Conservation (phyloP, 805 yeast species). For the Candida loeiensis region DNA sequence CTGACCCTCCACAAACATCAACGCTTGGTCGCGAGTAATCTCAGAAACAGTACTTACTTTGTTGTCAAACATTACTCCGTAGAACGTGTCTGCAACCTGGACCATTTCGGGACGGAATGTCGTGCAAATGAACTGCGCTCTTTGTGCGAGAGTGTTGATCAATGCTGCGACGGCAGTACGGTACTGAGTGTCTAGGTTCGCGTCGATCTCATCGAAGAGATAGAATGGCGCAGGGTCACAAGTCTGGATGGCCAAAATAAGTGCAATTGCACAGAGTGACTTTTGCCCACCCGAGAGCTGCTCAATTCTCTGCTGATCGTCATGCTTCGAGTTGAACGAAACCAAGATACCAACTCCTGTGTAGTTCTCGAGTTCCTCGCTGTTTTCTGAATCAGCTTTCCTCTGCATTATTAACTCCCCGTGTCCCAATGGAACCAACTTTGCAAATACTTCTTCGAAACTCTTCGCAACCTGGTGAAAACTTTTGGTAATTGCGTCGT, state of each 20-base stretch:
- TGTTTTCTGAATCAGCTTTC: slow-evolving; percentile 20
- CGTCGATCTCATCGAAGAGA: slow-evolving; percentile 94
- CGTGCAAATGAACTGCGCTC: slow-evolving; percentile 92
- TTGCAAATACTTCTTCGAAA: slow-evolving; percentile 71
- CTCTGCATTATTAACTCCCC: slow-evolving; percentile 70
- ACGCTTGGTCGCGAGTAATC: slow-evolving; percentile 68
- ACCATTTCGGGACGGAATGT: slow-evolving; percentile 94
- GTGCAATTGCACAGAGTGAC: slow-evolving; percentile 91
- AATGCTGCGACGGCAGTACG: slow-evolving; percentile 80
- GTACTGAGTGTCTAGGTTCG: slow-evolving; percentile 89
- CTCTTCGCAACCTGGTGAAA: slow-evolving; percentile 72
- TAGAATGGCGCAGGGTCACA: slow-evolving; percentile 98
- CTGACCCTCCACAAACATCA: slow-evolving; percentile 78
- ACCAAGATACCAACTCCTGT: slow-evolving; percentile 83
- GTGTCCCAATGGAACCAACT: slow-evolving; percentile 76
- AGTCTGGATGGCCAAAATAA: slow-evolving; percentile 88
- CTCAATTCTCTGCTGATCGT: slow-evolving; percentile 84
- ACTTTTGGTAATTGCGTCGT: slow-evolving; percentile 74
- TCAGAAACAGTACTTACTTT: slow-evolving; percentile 76
- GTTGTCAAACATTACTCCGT: slow-evolving; percentile 80
- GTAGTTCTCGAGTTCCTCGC: slow-evolving; percentile 50
- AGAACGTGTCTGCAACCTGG: slow-evolving; percentile 79
- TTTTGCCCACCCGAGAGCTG: slow-evolving; percentile 97
- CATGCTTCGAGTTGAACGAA: slow-evolving; percentile 79
- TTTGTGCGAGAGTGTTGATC: slow-evolving; percentile 58